Evolutionary conservation across 2,329 filamentous ascomycete genomes (phyloP), one percentile per base, ranked within the genome.

Genomic region (Trichoderma sp.): DNA sequence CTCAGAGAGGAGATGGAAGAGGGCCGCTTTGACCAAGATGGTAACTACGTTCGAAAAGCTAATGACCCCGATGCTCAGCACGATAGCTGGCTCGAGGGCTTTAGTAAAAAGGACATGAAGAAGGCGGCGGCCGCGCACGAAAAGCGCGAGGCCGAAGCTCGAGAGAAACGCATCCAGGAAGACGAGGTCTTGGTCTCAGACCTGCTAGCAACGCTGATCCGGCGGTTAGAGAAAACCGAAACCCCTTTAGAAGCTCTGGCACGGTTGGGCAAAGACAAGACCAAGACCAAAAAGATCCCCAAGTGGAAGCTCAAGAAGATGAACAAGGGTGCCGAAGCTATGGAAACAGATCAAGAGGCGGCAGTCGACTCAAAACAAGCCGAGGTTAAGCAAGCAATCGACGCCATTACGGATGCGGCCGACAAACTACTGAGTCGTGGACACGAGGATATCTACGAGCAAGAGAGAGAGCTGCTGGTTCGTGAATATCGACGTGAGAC

Each of bases 91-190:
- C 81, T 99, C 22, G 92, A 97, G 53, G 95, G 95, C 0, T 82
- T 97, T 22, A 95, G 91, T 72, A 97, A 97, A 78, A 97, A 94
- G 78, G 93, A 97, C 68, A 97, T 98, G 84, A 92, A 89, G 76
- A 89, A 88, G 70, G 95, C 95, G 0, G 92, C 90, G 48, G 93
- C 92, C 70, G 95, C 95, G 4, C 92, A 95, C 67, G 91, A 97
- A 74, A 93, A 90, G 80, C 86, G 94, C 34, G 92, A 97, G 70
- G 87, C 88, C 1, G 93, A 96, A 75, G 84, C 89, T 63, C 87
- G 91, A 68, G 85, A 89, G 74, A 88, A 89, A 72, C 89, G 90
- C 68, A 85, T 90, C 29, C 87, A 89, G 68, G 90, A 96, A 67
- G 94, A 98, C 76, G 86, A 86, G 25, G 79, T 93, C 13, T 79